phyloP scores from a whole-genome alignment of 805 yeast genomes.

The Sugiyamaella boreocaroliniensis region DNA sequence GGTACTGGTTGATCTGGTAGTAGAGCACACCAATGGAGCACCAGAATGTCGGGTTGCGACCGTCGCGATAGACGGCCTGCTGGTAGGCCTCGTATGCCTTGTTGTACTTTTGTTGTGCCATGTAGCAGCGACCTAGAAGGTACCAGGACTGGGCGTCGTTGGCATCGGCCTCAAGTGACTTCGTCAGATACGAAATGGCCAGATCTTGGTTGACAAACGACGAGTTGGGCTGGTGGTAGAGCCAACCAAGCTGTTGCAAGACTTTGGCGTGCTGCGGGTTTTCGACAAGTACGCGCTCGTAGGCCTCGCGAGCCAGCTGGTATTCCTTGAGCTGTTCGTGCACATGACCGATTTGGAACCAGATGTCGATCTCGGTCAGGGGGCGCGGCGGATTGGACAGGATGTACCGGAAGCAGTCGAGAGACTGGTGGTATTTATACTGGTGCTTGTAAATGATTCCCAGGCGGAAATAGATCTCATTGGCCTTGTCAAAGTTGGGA shows the following conservation, averaged over 20 bases:
- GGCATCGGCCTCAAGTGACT: conserved; percentile 82
- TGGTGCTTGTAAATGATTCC: conserved; percentile 97
- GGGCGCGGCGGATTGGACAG: conserved; percentile 91
- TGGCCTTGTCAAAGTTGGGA: conserved; percentile 91
- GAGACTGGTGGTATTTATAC: conserved; percentile 73
- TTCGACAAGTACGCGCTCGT: conserved; percentile 81
- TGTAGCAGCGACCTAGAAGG: conserved; percentile 91
- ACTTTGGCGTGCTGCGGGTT: conserved; percentile 95
- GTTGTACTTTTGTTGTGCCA: conserved; percentile 91
- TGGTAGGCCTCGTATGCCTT: conserved; percentile 98
- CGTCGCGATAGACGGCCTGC: conserved; percentile 95
- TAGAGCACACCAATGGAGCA: conserved; percentile 90
- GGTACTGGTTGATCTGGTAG: conserved; percentile 91
- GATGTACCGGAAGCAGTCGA: conserved; percentile 93
- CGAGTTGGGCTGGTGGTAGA: conserved; percentile 67
- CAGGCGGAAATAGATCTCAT: conserved; percentile 90
- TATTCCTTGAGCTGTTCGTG: conserved; percentile 90
- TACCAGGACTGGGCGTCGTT: conserved; percentile 97
- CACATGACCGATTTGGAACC: conserved; percentile 98
- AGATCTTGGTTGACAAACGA: conserved; percentile 72
- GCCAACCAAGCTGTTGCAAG: conserved; percentile 90
- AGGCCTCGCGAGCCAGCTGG: conserved; percentile 88
- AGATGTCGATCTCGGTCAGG: conserved; percentile 90
- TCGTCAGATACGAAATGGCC: conserved; percentile 74
- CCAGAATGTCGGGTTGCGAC: conserved; percentile 98